Evolutionary conservation across 306 rosid genomes (phyloP), one percentile per base, ranked within the genome.

Genomic region (Vigna hirtella): DNA sequence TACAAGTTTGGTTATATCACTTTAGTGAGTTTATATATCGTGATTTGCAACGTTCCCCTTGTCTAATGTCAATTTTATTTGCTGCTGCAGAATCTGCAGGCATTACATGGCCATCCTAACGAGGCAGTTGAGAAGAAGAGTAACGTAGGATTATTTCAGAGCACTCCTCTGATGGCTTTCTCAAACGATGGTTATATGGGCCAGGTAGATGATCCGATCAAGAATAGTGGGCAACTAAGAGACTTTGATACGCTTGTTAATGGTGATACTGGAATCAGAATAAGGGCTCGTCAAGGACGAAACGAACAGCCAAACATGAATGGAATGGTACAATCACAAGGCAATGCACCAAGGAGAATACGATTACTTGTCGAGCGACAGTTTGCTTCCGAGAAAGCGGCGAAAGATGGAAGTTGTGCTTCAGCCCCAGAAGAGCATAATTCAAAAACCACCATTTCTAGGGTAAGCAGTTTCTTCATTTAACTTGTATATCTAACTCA

Each of bases 261-360:
- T 55, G 72, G 53, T 3, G 80, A 80, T 58, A 58, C 89, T 69
- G 87, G 87, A 45, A 89, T 88, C 62, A 84, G 78, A 73, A 52
- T 48, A 66, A 85, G 85, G 77, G 1, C 81, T 71, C 91, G 91
- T 53, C 85, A 36, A 47, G 55, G 28, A 66, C 79, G 53, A 72
- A 81, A 28, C 79, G 80, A 63, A 15, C 77, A 73, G 52, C 66
- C 69, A 66, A 51, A 47, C 47, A 59, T 22, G 51, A 85, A 73
- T 43, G 13, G 53, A 7, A 28, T 26, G 48, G 36, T 6, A 38
- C 85, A 26, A 51, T 43, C 14, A 1, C 89, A 71, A 70, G 84
- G 78, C 70, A 64, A 7, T 51, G 98, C 98, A 7, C 90, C 80
- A 5, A 88, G 93, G 77, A 88, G 98, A 87, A 1, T 92, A 67